Evolutionary conservation across 345 rosid species (phyloP).

Genomic region (Gossypium longicalyx): DNA sequence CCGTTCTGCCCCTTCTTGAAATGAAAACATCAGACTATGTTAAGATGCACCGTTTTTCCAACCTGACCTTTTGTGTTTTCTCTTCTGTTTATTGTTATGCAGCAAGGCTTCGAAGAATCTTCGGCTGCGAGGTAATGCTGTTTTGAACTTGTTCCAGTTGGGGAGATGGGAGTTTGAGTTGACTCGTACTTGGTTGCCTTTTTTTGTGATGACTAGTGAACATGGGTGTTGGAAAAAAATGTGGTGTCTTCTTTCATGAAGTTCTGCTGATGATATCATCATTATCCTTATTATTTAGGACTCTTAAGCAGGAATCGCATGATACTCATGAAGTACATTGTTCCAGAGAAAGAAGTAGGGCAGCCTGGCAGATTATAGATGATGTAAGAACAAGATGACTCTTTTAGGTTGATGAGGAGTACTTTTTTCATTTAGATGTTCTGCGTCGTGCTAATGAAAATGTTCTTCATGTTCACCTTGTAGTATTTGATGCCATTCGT

Average conservation of each 20-base stretch:
- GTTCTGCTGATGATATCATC: background rate
- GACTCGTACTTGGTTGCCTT: background rate
- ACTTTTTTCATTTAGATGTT: background rate
- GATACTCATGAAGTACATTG: constrained; percentile 66
- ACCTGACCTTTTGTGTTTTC: background rate
- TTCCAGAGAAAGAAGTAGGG: constrained; percentile 83
- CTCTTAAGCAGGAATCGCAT: constrained; percentile 28
- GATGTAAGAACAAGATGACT: constrained; percentile 42
- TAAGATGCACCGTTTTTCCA: background rate
- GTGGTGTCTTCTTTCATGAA: background rate
- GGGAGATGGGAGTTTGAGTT: background rate
- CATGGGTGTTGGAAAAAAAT: background rate
- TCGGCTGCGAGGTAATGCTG: constrained; percentile 37
- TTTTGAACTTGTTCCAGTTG: background rate
- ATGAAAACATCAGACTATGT: background rate
- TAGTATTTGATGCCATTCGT: constrained; percentile 90
- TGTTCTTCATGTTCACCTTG: constrained; percentile 15
- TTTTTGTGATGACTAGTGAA: constrained; percentile 1
- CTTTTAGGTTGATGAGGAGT: background rate
- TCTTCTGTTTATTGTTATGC: background rate
- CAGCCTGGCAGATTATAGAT: constrained; percentile 74
- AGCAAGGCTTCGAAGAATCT: constrained; percentile 35
- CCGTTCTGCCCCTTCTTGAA: background rate
- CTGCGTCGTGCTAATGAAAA: background rate
- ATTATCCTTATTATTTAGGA: constrained; percentile 31